Evolutionary conservation across 1,284 basidiomycete genomes (phyloP).

Genomic region (Rhodotorula sp.): DNA sequence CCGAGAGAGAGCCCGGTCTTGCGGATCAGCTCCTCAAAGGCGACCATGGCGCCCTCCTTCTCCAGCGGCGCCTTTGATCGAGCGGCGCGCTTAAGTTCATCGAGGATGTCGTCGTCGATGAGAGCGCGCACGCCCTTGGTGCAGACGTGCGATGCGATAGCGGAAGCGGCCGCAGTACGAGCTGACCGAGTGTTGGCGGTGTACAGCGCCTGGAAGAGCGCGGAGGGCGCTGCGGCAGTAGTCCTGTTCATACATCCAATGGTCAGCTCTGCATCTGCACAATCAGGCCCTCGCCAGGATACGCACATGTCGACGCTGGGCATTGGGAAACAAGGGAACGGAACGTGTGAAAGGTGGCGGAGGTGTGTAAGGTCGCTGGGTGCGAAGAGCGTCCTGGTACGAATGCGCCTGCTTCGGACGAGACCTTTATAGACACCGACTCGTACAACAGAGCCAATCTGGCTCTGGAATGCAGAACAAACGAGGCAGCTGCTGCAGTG

Average conservation of each 20-base stretch:
- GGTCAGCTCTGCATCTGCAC: not conserved
- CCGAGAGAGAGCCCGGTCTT: slow-evolving; percentile 71
- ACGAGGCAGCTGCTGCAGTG: no score
- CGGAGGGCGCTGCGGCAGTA: slow-evolving; percentile 35
- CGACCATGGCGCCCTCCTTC: slow-evolving; percentile 61
- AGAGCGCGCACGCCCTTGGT: slow-evolving; percentile 48
- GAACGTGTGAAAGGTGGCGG: slow-evolving; percentile 1
- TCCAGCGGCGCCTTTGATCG: slow-evolving; percentile 91
- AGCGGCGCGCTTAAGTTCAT: slow-evolving; percentile 59
- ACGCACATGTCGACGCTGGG: slow-evolving; percentile 4
- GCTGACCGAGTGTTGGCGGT: slow-evolving; percentile 39
- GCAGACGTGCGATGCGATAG: slow-evolving; percentile 50
- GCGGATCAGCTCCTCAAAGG: slow-evolving; percentile 57
- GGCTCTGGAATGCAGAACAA: not conserved
- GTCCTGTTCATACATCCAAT: not conserved
- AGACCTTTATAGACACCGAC: not conserved
- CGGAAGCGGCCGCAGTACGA: slow-evolving; percentile 47
- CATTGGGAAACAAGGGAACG: not conserved
- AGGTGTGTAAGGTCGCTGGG: no score
- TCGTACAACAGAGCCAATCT: not conserved
- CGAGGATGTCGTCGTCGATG: slow-evolving; percentile 48
- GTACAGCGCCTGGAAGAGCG: slow-evolving; percentile 45
- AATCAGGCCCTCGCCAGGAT: no score
- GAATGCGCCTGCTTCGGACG: not conserved
- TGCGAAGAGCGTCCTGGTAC: not conserved